Conservation (phyloP, 2,329 filamentous ascomycete genomes). For the Pleomassaria siparia region DNA sequence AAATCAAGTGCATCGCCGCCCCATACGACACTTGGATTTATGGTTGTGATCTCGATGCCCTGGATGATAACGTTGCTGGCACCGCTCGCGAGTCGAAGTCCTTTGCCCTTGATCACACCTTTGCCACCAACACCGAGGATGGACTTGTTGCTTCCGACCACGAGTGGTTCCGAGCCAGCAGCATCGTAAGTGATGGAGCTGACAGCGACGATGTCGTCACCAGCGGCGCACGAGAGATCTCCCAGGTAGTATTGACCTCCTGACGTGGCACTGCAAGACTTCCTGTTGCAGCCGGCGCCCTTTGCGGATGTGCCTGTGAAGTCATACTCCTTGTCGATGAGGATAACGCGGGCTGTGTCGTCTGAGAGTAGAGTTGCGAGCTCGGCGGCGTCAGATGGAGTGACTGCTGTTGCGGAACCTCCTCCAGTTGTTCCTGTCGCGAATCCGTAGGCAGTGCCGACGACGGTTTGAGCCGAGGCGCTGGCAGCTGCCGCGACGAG, state of each 20-base stretch:
- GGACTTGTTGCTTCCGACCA: constrained; percentile 46
- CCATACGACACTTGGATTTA: constrained; percentile 45
- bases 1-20: constrained; percentile 44
- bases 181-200: constrained; percentile 38
- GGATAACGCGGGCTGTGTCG: constrained; percentile 20
- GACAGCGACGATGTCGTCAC: constrained; percentile 17
- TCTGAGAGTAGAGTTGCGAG: constrained; percentile 23
- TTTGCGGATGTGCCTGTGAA: constrained; percentile 26
- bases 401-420: constrained; percentile 23
- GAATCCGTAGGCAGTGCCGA: constrained; percentile 28
- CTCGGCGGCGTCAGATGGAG: constrained; percentile 23
- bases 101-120: constrained; percentile 47
- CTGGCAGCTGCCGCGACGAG: constrained; percentile 18
- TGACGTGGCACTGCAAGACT: constrained; percentile 14
- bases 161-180: constrained; percentile 30
- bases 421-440: constrained; percentile 26
- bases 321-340: constrained; percentile 25
- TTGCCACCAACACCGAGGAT: constrained; percentile 45
- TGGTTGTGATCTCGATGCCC: constrained; percentile 42
- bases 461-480: constrained; percentile 22
- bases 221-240: constrained; percentile 20
- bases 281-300: constrained; percentile 24
- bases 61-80: constrained; percentile 44
- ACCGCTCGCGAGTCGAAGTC: constrained; percentile 38
- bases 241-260: constrained; percentile 26